Evolutionary conservation across 495 filamentous ascomycete genomes (phyloP).

Genomic region (Podospora sp.): DNA sequence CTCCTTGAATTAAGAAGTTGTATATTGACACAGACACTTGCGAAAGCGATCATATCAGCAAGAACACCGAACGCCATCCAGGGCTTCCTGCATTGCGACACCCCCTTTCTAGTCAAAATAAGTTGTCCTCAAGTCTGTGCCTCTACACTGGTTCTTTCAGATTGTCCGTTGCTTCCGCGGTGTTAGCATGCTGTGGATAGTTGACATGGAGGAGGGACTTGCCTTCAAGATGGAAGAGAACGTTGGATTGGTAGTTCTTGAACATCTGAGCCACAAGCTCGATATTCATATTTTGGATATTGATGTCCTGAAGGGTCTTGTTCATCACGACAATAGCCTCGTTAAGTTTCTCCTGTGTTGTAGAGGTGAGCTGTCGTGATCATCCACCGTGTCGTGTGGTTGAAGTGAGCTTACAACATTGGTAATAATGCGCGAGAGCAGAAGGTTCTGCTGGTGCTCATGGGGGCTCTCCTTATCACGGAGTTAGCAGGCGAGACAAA

Average conservation of each 20-base stretch:
- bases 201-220: constrained; percentile 26
- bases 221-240: constrained; percentile 97
- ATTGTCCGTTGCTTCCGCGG: constrained; percentile 72
- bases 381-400: background rate
- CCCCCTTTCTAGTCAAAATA: background rate
- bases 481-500: background rate
- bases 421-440: constrained; percentile 93
- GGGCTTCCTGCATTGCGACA: background rate
- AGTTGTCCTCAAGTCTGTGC: background rate
- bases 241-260: constrained; percentile 98
- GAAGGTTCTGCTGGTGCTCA: constrained; percentile 92
- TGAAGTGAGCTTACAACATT: constrained; percentile 70
- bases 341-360: constrained; percentile 88
- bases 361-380: background rate
- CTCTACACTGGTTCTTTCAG: constrained; percentile 73
- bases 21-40: too few species aligned
- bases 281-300: constrained; percentile 97
- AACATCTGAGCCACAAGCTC: constrained; percentile 99
- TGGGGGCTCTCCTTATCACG: constrained; percentile 83
- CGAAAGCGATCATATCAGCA: too few species aligned
- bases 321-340: constrained; percentile 92
- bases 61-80: too few species aligned
- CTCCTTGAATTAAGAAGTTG: too few species aligned
- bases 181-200: constrained; percentile 5
- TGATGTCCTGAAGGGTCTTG: constrained; percentile 94